Conservation (phyloP, 164 flowering plant species). For the Magnolia kwangsiensis region DNA sequence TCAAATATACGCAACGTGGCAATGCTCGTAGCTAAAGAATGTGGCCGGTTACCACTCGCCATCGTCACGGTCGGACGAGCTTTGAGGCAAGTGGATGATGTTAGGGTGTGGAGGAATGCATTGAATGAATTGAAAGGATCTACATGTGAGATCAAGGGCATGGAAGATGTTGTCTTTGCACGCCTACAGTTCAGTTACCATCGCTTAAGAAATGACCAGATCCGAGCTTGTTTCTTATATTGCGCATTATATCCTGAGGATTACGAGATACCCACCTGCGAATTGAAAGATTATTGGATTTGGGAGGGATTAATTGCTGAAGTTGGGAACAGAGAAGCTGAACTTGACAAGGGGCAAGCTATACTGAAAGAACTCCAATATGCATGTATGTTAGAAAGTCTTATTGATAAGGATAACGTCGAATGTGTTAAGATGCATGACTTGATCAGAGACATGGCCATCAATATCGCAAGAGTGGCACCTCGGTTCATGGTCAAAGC, state of each 20-base stretch:
- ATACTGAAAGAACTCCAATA: constrained; percentile 19
- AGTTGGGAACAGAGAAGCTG: constrained; percentile 7
- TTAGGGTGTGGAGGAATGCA: constrained; percentile 13
- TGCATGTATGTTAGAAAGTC: constrained; percentile 20
- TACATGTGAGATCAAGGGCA: not conserved
- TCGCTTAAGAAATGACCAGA: not conserved
- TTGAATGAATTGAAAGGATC: constrained; percentile 9
- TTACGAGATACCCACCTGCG: not conserved
- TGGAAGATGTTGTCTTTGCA: constrained; percentile 11
- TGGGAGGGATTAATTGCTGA: constrained; percentile 23
- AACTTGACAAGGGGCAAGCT: constrained; percentile 19
- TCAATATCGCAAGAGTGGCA: constrained; percentile 1
- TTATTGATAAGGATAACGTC: too few species aligned
- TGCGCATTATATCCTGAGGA: constrained; percentile 19
- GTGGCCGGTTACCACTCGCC: constrained; percentile 14
- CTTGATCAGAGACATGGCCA: constrained; percentile 33
- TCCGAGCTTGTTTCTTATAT: constrained; percentile 10
- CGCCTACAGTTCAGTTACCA: constrained; percentile 12
- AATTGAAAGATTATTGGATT: constrained; percentile 18
- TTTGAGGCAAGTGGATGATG: constrained; percentile 3
- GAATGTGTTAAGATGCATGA: constrained; percentile 37
- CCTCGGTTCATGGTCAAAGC: constrained; percentile 15
- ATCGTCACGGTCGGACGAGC: constrained; percentile 13
- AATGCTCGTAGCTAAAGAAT: constrained; percentile 7
- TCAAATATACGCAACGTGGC: constrained; percentile 6